Percentiles rank a stretch among this genome's conserved stretches.
Evolutionary conservation across 208 protist genomes (phyloP).

Genomic region (Novymonas esmeraldas): DNA sequence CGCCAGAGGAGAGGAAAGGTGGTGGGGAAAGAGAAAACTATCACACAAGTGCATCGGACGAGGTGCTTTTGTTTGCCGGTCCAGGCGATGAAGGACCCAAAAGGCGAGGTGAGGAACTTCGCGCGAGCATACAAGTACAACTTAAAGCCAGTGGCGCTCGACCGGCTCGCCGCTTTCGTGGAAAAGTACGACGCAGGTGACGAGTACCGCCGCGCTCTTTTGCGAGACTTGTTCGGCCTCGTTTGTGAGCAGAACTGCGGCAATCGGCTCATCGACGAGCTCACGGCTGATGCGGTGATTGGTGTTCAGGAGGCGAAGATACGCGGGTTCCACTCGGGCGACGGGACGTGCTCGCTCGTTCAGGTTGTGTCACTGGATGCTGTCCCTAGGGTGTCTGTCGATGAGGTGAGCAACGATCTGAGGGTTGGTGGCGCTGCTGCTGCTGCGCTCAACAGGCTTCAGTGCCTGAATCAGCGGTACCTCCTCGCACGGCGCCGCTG

Average conservation of each 20-base stretch:
- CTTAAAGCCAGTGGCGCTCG: conserved; percentile 78
- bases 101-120: conserved; percentile 61
- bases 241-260: conserved; percentile 60
- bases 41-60: too few relatives aligned
- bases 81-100: conserved; percentile 51
- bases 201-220: conserved; percentile 43
- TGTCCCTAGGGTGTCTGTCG: conserved; percentile 64
- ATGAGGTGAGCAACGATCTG: conserved; percentile 71
- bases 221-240: conserved; percentile 73
- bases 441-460: conserved; percentile 39
- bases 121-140: conserved; percentile 77
- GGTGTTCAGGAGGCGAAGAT: conserved; percentile 51
- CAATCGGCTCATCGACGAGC: conserved; percentile 54
- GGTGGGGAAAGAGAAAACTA: too few relatives aligned
- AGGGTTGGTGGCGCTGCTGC: conserved; percentile 17
- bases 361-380: conserved; percentile 48
- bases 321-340: conserved; percentile 35
- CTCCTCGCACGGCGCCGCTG: conserved; percentile 75
- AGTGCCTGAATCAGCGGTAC: conserved; percentile 78
- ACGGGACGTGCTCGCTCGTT: conserved; percentile 26
- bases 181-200: conserved; percentile 37
- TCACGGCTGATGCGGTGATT: conserved; percentile 62
- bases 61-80: neutral
- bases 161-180: conserved; percentile 62
- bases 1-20: too few relatives aligned